Evolutionary conservation across 192 early-diverging fungal species (phyloP), one percentile per base, ranked within the genome.

Genomic region (Coemansia sp.): DNA sequence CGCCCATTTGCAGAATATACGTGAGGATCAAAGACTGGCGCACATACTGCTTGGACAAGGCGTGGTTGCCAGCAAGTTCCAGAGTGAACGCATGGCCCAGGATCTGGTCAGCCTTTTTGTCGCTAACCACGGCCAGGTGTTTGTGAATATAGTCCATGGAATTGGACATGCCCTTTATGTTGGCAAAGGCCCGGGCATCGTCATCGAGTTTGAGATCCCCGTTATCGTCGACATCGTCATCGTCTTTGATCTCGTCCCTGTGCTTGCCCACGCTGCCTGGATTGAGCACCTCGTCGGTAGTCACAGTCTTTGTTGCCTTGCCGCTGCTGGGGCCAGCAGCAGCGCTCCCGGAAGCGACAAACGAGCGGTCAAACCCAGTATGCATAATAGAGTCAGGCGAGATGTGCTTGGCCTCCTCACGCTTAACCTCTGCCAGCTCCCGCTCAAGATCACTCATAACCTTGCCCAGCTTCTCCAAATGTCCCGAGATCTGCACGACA

Each of bases 1-100:
- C 74, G 38, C 95, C 94, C 36, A 98, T 84, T 37, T 90, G 80
- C 18, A 86, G 81, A 63, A 91, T 91, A 68, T 97, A 98, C 64
- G 94, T 91, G 48, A 98, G 80, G 9, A 95, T 81, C 65, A 94
- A 75, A 18, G 88, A 86, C 69, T 97, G 93, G 43, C 85, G 85
- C 21, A 98, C 93, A 62, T 88, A 91, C 43, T 87, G 87, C 59
- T 87, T 83, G 26, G 93, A 87, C 34, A 85, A 83, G 24, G 80
- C 73, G 28, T 83, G 79, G n/a, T 92, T 83, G 6, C 90, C 90
- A 2, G 84, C 80, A 40, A 95, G 87, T 65, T 94, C 86, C 13
- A 86, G 75, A 20, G 86, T 84, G 60, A 98, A 95, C 0, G 91
- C 96, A 18, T 92, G 86, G 9, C 88, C 90, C 62, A 97, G 83